These are phyloP conservation scores for Zostera marina DNA, from an alignment of 116 monocot species.

Conservation along the genomic window DNA sequence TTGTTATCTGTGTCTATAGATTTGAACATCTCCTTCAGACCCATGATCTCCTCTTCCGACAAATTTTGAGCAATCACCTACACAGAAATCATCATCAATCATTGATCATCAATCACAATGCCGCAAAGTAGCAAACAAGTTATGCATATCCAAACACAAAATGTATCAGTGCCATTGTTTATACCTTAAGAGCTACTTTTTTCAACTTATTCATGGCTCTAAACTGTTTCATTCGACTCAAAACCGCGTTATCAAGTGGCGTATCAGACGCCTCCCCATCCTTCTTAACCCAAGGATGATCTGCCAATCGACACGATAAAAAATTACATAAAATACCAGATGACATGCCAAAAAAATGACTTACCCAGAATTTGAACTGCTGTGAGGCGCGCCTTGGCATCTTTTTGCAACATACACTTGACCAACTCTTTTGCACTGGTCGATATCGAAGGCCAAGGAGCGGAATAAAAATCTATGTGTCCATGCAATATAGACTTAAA, in stretches of 20 bases:
- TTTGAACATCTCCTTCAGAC: slow-evolving; percentile 71
- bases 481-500: slow-evolving; percentile 53
- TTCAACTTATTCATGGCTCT: slow-evolving; percentile 79
- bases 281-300: slow-evolving; percentile 65
- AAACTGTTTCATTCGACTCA: slow-evolving; percentile 76
- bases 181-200: slow-evolving; percentile 58
- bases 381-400: slow-evolving; percentile 53
- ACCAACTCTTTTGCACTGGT: slow-evolving; percentile 57
- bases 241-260: slow-evolving; percentile 48
- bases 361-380: slow-evolving; percentile 52
- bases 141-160: too few species aligned
- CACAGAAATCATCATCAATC: background rate
- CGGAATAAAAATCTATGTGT: slow-evolving; percentile 42
- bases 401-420: slow-evolving; percentile 44
- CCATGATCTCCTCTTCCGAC: slow-evolving; percentile 79
- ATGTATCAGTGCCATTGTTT: too few species aligned
- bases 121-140: too few species aligned
- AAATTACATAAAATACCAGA: too few species aligned
- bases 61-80: slow-evolving; percentile 88
- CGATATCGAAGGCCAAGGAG: slow-evolving; percentile 75
- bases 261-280: slow-evolving; percentile 61
- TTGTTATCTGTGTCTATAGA: slow-evolving; percentile 80
- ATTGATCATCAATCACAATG: too few species aligned
- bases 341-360: too few species aligned
- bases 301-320: slow-evolving; percentile 19